Base-by-base conservation (phyloP, 1,284 basidiomycete species). In the Hemileia vastatrix region DNA sequence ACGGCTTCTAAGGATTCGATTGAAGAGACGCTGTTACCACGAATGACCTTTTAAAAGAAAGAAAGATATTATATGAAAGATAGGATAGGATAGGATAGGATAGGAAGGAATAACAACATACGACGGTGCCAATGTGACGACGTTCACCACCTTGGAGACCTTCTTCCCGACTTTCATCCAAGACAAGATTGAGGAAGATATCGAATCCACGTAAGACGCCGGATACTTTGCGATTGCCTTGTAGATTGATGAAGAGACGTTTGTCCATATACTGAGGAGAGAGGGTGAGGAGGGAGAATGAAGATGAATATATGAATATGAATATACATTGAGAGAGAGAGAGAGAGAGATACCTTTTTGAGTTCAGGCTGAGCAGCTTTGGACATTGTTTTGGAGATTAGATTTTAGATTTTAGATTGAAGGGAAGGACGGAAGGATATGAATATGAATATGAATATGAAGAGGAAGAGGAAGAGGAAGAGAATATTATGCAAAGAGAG, bases 161-260 rank as follows among this genome's bases (percentile, higher is more conserved):
- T 79, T 97, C 93, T 78, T 99, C 95, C 71, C 86, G 78, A 13
- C 90, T 89, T 72, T 97, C 90, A 76, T 98, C 94, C 74, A 99
- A 84, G 65, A 98, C 94, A 47, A 99, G 83, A 77, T 99, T 99
- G 76, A 99, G 80, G 81, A 99, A 99, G 71, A 99, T 87, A 81
- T 98, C 95, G 78, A 94, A 98, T 43, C 95, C 95, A 66, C 95
- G 86, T 61, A 98, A 79, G n/a, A 86, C 86, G 63, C 94, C 95
- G 77, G 89, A 90, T 71, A 98, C 87, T 81, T 90, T 91, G 71
- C 95, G 86, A 63, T 91, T 91, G 58, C 93, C 95, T 76, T 99
- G 94, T 5, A 99, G 81, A 79, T 96, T 86, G 73, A 98, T 82
- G 77, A 91, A 92, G 70, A 97, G 80, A 71, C 87, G 88, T 81